Conservation (phyloP, 2,329 filamentous ascomycete genomes). For the Sporothrix brunneoviolacea region DNA sequence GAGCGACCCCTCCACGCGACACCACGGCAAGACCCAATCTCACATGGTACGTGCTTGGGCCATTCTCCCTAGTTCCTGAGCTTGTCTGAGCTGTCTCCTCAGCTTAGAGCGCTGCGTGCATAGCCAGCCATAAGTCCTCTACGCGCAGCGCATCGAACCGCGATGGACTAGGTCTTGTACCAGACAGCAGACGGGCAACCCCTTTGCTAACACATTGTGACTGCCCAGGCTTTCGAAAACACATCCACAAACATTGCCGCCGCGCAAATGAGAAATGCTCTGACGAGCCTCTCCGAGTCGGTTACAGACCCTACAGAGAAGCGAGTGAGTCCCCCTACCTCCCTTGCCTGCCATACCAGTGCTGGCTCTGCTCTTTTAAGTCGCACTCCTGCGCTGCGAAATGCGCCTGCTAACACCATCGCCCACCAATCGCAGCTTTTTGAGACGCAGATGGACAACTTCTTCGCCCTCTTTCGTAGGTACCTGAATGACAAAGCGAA, state of each 20-base stretch:
- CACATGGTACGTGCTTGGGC: slow-evolving; percentile 70
- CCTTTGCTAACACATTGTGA: slow-evolving; percentile 28
- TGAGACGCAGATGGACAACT: slow-evolving; percentile 99
- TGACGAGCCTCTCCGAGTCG: slow-evolving; percentile 86
- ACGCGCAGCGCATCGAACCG: too few relatives aligned
- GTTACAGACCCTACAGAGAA: slow-evolving; percentile 75
- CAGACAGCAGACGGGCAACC: too few relatives aligned
- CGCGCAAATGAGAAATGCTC: slow-evolving; percentile 96
- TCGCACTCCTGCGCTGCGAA: too few relatives aligned
- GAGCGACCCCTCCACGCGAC: slow-evolving; percentile 54
- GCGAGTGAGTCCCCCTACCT: slow-evolving; percentile 55
- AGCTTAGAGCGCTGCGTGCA: too few relatives aligned
- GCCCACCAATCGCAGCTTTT: slow-evolving; percentile 58
- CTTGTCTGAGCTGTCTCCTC: too few relatives aligned
- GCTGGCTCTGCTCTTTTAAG: not conserved
- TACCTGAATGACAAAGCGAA: slow-evolving; percentile 99
- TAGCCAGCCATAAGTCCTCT: too few relatives aligned
- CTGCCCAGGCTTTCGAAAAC: slow-evolving; percentile 87
- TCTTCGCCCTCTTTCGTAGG: slow-evolving; percentile 96
- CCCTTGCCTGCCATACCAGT: not conserved
- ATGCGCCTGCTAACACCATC: not conserved
- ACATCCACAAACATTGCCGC: slow-evolving; percentile 96
- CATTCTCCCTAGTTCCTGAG: not conserved
- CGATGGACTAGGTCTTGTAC: too few relatives aligned
- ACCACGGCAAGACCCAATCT: slow-evolving; percentile 79